phyloP scores from a whole-genome alignment of 2,329 filamentous ascomycete genomes.

The Ceratocystis harringtonii region DNA sequence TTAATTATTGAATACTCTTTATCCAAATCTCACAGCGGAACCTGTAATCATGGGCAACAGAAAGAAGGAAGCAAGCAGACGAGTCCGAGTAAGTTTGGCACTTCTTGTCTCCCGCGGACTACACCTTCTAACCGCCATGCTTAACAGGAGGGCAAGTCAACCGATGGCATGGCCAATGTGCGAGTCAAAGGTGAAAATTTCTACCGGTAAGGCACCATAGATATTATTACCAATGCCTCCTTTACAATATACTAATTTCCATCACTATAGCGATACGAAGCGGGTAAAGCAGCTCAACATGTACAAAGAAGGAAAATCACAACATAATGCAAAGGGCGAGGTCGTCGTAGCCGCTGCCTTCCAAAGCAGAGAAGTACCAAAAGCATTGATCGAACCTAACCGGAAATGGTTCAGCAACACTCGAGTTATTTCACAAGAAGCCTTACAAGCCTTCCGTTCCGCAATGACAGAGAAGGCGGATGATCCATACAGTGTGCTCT shows the following conservation, averaged over 20 bases:
- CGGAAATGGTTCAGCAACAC: constrained; percentile 98
- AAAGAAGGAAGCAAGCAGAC: constrained; percentile 81
- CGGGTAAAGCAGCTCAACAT: constrained; percentile 81
- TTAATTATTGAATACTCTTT: constrained; percentile 15
- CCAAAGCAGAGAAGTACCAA: constrained; percentile 68
- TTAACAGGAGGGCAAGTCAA: constrained; percentile 54
- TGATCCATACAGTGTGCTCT: constrained; percentile 84
- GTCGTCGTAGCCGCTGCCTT: constrained; percentile 72
- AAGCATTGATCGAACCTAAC: constrained; percentile 84
- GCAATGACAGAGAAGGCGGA: constrained; percentile 81
- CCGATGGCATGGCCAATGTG: constrained; percentile 82
- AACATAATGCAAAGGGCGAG: constrained; percentile 68
- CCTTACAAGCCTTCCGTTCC: constrained; percentile 70
- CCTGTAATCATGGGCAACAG: constrained; percentile 56
- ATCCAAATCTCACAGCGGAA: constrained; percentile 9
- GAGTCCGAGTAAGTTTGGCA: constrained; percentile 37
- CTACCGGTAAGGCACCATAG: constrained; percentile 51
- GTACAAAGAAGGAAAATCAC: constrained; percentile 72
- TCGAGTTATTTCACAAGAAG: constrained; percentile 72
- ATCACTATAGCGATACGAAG: constrained; percentile 46
- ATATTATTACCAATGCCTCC: not conserved
- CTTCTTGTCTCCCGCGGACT: not conserved
- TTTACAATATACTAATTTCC: constrained; percentile 12
- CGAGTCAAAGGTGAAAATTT: constrained; percentile 96
- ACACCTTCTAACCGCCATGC: not conserved